Conservation (phyloP, 164 flowering plant species). For the Stephania japonica region DNA sequence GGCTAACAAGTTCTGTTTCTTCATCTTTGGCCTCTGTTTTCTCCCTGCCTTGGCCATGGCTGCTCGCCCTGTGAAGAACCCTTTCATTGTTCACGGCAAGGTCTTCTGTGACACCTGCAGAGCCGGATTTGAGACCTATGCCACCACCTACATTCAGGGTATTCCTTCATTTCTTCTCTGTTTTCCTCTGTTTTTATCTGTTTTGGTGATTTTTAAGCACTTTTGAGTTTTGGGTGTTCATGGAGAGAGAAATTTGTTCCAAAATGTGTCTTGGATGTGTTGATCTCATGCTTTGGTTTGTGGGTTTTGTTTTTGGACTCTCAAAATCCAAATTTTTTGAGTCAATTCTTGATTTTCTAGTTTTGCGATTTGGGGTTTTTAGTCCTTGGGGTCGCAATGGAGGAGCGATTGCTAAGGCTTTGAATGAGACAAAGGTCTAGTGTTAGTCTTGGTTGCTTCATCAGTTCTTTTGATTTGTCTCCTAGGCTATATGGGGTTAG, state of each 20-base stretch:
- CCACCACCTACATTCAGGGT: conserved; percentile 52
- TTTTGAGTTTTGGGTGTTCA: background rate
- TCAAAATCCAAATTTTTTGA: no score
- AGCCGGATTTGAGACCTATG: conserved; percentile 64
- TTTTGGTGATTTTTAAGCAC: background rate
- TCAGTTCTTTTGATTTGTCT: no score
- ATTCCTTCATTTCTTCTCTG: background rate
- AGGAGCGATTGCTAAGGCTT: no score
- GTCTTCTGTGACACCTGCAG: conserved; percentile 73
- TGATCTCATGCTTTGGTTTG: background rate
- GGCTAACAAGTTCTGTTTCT: conserved; percentile 24
- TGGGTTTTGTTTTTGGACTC: no score
- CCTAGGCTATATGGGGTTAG: no score
- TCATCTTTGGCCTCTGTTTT: conserved; percentile 36
- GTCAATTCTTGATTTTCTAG: background rate
- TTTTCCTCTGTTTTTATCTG: no score
- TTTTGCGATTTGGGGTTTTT: background rate
- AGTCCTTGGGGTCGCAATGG: no score
- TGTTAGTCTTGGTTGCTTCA: no score
- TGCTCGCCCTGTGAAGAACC: conserved; percentile 21
- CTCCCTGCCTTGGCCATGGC: conserved; percentile 36
- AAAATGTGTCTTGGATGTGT: background rate
- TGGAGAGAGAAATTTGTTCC: background rate
- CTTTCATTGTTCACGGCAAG: conserved; percentile 36
- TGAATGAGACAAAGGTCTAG: no score